Conservation (phyloP, 2,329 filamentous ascomycete species). For the Aspergillus cejpii region DNA sequence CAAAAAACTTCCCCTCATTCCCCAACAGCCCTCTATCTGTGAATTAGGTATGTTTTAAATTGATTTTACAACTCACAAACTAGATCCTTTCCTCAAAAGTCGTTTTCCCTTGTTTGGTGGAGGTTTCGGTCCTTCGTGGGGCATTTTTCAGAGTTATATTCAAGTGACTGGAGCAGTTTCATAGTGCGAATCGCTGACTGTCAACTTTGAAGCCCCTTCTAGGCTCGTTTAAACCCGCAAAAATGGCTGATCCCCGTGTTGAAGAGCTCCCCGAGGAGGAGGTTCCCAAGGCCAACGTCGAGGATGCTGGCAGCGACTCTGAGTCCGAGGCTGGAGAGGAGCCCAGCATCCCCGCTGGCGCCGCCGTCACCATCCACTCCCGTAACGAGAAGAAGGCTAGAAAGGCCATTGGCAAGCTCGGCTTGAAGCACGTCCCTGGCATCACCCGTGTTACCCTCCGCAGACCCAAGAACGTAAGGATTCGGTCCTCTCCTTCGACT, state of each 20-base stretch:
- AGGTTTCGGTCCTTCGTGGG: slow-evolving; percentile 18
- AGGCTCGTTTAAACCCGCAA: slow-evolving; percentile 35
- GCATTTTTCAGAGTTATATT: slow-evolving; percentile 14
- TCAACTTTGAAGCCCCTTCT: slow-evolving; percentile 9
- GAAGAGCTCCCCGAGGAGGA: slow-evolving; percentile 91
- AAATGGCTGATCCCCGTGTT: slow-evolving; percentile 95
- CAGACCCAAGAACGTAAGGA: slow-evolving; percentile 93
- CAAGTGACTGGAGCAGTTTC: slow-evolving; percentile 11
- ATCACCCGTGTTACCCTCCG: slow-evolving; percentile 98
- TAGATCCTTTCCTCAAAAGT: slow-evolving; percentile 18
- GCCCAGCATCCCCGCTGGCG: slow-evolving; percentile 69
- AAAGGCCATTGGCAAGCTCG: slow-evolving; percentile 98
- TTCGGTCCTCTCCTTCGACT: slow-evolving; percentile 12
- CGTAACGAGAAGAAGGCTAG: slow-evolving; percentile 99
- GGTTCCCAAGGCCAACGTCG: slow-evolving; percentile 75
- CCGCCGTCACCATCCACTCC: slow-evolving; percentile 86
- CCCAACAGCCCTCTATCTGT: slow-evolving; percentile 31
- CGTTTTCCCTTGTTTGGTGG: slow-evolving; percentile 20
- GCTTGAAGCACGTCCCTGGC: slow-evolving; percentile 89
- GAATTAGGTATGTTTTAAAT: slow-evolving; percentile 32
- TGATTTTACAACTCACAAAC: slow-evolving; percentile 15
- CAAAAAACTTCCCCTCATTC: slow-evolving; percentile 34
- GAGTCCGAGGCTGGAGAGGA: slow-evolving; percentile 51
- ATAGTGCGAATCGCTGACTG: slow-evolving; percentile 17
- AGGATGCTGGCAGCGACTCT: slow-evolving; percentile 54